phyloP scores from a whole-genome alignment of 495 filamentous ascomycete genomes.

The Trichocladium antarcticum region DNA sequence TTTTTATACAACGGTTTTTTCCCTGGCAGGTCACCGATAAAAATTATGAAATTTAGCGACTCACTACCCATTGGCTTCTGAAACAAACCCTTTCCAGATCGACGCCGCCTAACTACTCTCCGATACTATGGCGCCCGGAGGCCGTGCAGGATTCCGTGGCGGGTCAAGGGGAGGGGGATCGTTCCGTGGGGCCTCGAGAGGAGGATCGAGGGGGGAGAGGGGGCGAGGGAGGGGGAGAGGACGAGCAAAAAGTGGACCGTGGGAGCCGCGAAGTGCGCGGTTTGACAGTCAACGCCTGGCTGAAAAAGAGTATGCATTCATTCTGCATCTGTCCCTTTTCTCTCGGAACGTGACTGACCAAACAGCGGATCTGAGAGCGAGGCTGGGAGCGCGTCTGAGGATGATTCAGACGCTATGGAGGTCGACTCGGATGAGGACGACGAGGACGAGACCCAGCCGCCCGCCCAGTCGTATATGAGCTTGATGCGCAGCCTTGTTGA shows the following conservation, averaged over 20 bases:
- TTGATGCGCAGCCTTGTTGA: constrained; percentile 54
- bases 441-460: constrained; percentile 26
- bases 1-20: constrained; percentile 16
- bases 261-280: constrained; percentile 12
- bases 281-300: constrained; percentile 32
- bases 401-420: constrained; percentile 34
- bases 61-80: not conserved
- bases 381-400: constrained; percentile 15
- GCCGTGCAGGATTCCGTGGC: constrained; percentile 20
- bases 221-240: constrained; percentile 19
- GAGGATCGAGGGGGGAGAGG: constrained; percentile 15
- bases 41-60: too few relatives aligned
- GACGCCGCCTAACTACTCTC: not conserved
- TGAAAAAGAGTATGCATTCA: constrained; percentile 25
- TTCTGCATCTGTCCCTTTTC: not conserved
- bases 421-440: constrained; percentile 38
- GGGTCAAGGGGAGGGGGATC: constrained; percentile 21
- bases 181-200: constrained; percentile 8
- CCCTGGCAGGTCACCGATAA: not conserved
- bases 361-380: constrained; percentile 10
- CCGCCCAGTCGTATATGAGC: constrained; percentile 48
- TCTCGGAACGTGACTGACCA: not conserved
- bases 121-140: constrained; percentile 21
- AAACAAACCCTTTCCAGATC: not conserved
- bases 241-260: constrained; percentile 15